Evolutionary conservation across 371 early-diverging fungal genomes (phyloP), one percentile per base, ranked within the genome.

Genomic region (Mortierella sp.): DNA sequence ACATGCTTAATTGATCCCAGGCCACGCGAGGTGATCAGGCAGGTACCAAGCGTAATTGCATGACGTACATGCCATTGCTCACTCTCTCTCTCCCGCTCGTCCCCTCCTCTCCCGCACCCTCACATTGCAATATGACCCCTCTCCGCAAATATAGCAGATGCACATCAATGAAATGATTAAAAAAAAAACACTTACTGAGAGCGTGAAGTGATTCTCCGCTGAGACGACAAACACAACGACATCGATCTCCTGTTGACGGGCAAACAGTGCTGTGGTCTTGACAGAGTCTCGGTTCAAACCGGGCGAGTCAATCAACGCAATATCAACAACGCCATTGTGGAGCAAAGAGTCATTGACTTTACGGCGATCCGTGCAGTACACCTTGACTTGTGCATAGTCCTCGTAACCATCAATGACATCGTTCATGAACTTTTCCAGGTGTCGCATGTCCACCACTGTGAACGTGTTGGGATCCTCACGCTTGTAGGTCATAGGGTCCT

Each of bases 181-280:
- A 46, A 37, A 22, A 41, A 4, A 61, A 57, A 29, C n/a, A 83
- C 87, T 80, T 82, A 91, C 94, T 50, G 96, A 96, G 39, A 97
- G 88, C 2, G 99, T 99, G 71, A 99, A 97, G 79, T 97, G 98
- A 73, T 99, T 98, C 78, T 96, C 98, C 19, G 99, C 97, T 72
- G 95, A 95, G 48, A 99, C 97, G 16, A 97, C 95, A 88, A 99
- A 98, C 12, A 99, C 94, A 51, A 99, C 93, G 9, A 97, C 98
- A 72, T 99, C 99, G 73, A 99, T 99, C 76, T 97, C 97, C 71
- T 97, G 96, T 81, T 98, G 97, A 57, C 95, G 92, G 13, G 98
- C 93, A 88, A 98, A 96, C 4, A 98, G 85, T 52, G 95, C 90
- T 12, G 94, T 97, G 24, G 99, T 99, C 79, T 98, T 96, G 71